Evolutionary conservation across 2,329 filamentous ascomycete species (phyloP).

Genomic region (Aspergillus fumigatiaffinis): DNA sequence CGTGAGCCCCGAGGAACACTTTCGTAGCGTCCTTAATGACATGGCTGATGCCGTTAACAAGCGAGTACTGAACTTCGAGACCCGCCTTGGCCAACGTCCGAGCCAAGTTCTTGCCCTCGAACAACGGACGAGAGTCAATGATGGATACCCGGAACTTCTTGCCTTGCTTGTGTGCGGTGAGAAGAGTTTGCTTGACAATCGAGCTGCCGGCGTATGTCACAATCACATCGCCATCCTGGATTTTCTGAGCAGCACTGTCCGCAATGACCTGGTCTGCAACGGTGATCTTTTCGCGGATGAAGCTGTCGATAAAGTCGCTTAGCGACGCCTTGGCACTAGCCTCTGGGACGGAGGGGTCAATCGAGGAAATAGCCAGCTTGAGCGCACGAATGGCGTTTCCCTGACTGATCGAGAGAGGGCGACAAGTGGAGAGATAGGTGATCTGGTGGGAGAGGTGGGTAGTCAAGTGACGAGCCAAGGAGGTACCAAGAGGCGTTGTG

Average conservation of each 20-base stretch:
- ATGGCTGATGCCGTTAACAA: slow-evolving; percentile 72
- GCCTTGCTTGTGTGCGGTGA: slow-evolving; percentile 66
- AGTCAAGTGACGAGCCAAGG: slow-evolving; percentile 84
- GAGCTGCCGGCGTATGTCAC: slow-evolving; percentile 83
- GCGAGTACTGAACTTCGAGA: slow-evolving; percentile 74
- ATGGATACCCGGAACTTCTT: slow-evolving; percentile 79
- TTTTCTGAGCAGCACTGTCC: slow-evolving; percentile 68
- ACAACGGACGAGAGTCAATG: slow-evolving; percentile 70
- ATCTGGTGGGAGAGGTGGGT: slow-evolving; percentile 93
- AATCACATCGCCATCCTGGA: slow-evolving; percentile 74
- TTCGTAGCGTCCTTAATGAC: slow-evolving; percentile 68
- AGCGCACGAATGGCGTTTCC: slow-evolving; percentile 94
- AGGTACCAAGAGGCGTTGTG: slow-evolving; percentile 77
- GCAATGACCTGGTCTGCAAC: slow-evolving; percentile 84
- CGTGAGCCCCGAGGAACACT: slow-evolving; percentile 82
- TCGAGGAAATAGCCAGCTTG: slow-evolving; percentile 85
- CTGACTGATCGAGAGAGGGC: slow-evolving; percentile 95
- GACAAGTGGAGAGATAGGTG: slow-evolving; percentile 85
- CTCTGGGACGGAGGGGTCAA: slow-evolving; percentile 82
- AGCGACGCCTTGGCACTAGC: slow-evolving; percentile 75
- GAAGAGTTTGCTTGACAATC: slow-evolving; percentile 77
- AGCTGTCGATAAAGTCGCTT: slow-evolving; percentile 76
- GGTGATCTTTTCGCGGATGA: slow-evolving; percentile 85
- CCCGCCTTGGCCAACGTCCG: slow-evolving; percentile 65
- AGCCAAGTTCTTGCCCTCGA: slow-evolving; percentile 68